A percentile compares a stretch with the other conserved stretches of the same genome.
Conservation (phyloP, 192 early-diverging fungal genomes). For the Pilobolus umbonatus region DNA sequence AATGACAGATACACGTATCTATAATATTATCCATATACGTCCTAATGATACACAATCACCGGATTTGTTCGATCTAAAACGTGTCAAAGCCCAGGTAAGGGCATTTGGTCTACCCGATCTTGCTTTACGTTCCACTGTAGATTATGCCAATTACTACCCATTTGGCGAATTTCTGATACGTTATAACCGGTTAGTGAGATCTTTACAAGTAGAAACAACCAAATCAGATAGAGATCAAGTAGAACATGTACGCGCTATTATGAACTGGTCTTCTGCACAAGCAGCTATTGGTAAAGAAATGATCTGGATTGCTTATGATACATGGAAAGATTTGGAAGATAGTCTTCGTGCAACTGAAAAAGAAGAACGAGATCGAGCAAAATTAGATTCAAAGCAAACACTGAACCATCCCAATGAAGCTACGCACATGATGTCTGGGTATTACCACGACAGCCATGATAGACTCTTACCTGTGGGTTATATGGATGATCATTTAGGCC, state of each 20-base stretch:
- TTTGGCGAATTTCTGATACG: slow-evolving; percentile 74
- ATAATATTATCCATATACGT: slow-evolving; percentile 79
- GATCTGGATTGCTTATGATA: slow-evolving; percentile 58
- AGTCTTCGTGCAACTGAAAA: slow-evolving; percentile 59
- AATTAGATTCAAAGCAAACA: slow-evolving; percentile 17
- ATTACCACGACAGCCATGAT: slow-evolving; percentile 17
- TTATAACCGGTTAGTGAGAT: slow-evolving; percentile 40
- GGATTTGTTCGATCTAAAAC: slow-evolving; percentile 53
- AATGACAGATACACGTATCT: slow-evolving; percentile 69
- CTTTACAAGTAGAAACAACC: slow-evolving; percentile 30
- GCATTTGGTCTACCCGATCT: slow-evolving; percentile 67
- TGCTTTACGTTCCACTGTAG: slow-evolving; percentile 54
- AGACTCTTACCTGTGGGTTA: slow-evolving; percentile 4
- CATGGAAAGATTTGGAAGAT: slow-evolving; percentile 64
- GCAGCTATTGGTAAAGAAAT: slow-evolving; percentile 50
- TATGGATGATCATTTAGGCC: background rate
- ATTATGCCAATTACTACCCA: slow-evolving; percentile 68
- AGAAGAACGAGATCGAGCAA: slow-evolving; percentile 45
- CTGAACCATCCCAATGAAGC: slow-evolving; percentile 12
- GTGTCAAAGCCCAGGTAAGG: slow-evolving; percentile 66
- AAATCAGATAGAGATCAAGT: slow-evolving; percentile 33
- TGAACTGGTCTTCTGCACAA: slow-evolving; percentile 48
- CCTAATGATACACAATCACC: slow-evolving; percentile 56
- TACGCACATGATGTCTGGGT: background rate
- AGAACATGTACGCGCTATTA: slow-evolving; percentile 34